A percentile compares a stretch with the other conserved stretches of the same genome.
These are phyloP conservation scores for Acanthamoeba triangularis DNA, from an alignment of 208 protist species.

Conservation along the genomic window DNA sequence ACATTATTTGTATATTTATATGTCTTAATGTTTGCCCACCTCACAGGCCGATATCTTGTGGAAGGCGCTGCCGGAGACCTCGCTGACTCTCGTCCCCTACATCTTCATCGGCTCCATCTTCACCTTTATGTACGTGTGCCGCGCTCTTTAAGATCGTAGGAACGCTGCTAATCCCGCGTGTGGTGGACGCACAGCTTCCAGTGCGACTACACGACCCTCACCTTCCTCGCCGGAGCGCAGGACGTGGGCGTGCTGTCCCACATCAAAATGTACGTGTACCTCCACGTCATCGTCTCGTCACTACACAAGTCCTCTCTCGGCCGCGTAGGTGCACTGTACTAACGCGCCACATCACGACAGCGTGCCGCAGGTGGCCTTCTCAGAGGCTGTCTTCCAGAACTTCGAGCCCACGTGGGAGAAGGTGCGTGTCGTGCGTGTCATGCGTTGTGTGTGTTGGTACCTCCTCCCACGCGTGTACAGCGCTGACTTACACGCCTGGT, in stretches of 20 bases:
- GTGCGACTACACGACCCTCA: slow-evolving; percentile 20
- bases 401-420: slow-evolving; percentile 37
- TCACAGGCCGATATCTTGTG: background rate
- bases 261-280: slow-evolving; percentile 30
- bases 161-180: background rate
- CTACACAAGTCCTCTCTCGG: background rate
- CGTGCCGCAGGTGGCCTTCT: slow-evolving; percentile 29
- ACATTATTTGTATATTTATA: background rate
- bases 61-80: background rate
- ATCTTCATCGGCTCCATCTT: slow-evolving; percentile 34
- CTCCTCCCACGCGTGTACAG: background rate
- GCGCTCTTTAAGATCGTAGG: background rate
- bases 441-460: background rate
- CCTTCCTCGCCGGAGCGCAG: slow-evolving; percentile 52
- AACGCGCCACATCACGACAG: background rate
- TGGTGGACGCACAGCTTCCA: background rate
- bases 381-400: slow-evolving; percentile 51
- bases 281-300: background rate
- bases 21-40: background rate
- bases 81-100: background rate
- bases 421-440: background rate
- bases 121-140: background rate
- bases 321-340: background rate
- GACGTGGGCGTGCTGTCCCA: slow-evolving; percentile 65
- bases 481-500: background rate